Evolutionary conservation across 495 filamentous ascomycete genomes (phyloP), one percentile per base, ranked within the genome.

Genomic region (Margaritispora aquatica): DNA sequence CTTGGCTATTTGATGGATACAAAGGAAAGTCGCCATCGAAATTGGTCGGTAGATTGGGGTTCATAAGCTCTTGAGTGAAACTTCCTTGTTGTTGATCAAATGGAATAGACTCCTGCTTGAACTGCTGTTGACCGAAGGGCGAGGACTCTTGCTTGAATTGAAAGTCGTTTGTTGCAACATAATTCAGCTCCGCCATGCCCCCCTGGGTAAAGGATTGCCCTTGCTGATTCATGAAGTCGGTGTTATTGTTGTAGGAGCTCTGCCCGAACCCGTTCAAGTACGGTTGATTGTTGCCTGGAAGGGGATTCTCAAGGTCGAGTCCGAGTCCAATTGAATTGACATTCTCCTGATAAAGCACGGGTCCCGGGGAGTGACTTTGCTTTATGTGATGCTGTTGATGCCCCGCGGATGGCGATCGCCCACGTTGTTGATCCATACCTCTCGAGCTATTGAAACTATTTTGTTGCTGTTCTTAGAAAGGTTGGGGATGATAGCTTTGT

Each of bases 21-120:
- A 84, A 71, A 27, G 79, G 72, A 60, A 82, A 85, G 69, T 85
- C 82, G 44, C 65, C 69, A 61, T 65, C 65, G 61, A 80, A 80
- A 59, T 69, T 75, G 9, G 71, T 50, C n/a, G 67, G 61, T 27
- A 80, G 50, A 26, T 66, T 66, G 29, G 62, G 34, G 51, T 57
- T 31, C 23, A 69, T 55, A 26, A 67, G 62, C 41, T 67, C 64
- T 57, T 68, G 61, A 7, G 64, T 67, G 23, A 69, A 69, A 51
- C 64, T 69, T 26, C 44, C 13, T 51, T 58, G 64, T 19, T 56
- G 60, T 29, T 53, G 58, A 46, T 61, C 59, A 21, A 48, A 54
- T 4, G 66, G 57, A 2, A 54, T 41, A 31, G 59, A 53, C 17
- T 57, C 59, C 38, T 50, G 47, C 47, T 50, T 50, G 47, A 50